Base-by-base conservation (phyloP, 305 asterid genomes). In the Fraxinus paxiana region DNA sequence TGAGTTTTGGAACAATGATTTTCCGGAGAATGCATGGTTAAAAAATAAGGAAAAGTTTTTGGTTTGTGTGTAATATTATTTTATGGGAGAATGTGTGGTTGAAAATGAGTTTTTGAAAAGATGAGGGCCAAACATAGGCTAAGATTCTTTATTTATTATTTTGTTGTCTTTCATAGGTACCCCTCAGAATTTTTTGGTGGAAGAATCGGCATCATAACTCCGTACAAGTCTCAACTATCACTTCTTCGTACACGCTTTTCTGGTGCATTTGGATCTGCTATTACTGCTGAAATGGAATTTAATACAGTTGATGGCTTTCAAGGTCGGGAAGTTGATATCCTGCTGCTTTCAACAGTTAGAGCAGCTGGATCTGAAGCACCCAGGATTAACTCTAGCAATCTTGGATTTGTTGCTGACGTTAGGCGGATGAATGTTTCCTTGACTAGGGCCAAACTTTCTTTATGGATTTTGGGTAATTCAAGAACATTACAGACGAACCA, bases 291-390 rank as follows among this genome's bases (percentile, higher is more conserved):
- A 73, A 94, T 96, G 85, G 99, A 96, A 84, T 94, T 96, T 74
- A 96, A 96, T 84, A 96, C 99, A n/a, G 97, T 96, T 65, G 98
- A 96, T 85, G 99, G 99, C 84, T 96, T 96, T 87, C 99, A 96
- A 91, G 99, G 99, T 30, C 92, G 99, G 78, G 99, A 96, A 87
- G 97, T 96, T 80, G 99, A 96, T 82, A 91, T 96, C 85, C 83
- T 96, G 79, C 84, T 96, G 77, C 97, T 96, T 77, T 96, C 99
- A 79, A 96, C 99, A 13, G 99, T 96, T 82, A 90, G 99, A 85
- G 98, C 99, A 73, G 87, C 96, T 38, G 97, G 91, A 78, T 81
- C 89, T 82, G 88, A 84, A 41, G 79, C 79, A 77, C 73, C 88
- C 73, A 87, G 82, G 79, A 77, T 43, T 69, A 83, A 86, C 87